Base-by-base conservation (phyloP, 2,329 filamentous ascomycete genomes). In the Ilyonectria mors-panacis region DNA sequence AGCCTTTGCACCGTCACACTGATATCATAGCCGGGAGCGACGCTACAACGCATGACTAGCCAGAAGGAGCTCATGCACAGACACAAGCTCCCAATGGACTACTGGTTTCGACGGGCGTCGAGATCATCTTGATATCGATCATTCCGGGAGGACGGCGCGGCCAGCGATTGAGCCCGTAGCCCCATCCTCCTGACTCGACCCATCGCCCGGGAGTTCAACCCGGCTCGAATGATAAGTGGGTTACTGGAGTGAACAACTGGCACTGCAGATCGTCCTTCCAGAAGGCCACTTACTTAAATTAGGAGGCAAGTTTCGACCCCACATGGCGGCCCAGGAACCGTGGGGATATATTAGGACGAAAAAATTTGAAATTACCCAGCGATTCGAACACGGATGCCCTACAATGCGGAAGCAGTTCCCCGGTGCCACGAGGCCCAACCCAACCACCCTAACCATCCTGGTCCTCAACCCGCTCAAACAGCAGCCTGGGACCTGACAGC, bases 361-460 rank as follows among this genome's bases (percentile, higher is more conserved):
- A 70, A 73, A 73, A 66, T 56, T 69, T 77, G 68, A 78, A 77
- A 78, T 79, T 77, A 78, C 70, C 66, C 59, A 63, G 66, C 72
- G 70, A 70, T 66, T 68, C 59, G 54, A 56, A 69, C 66, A 73
- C 67, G 66, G 70, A 69, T 68, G 55, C 73, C 62, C 63, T 72
- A 66, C 57, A 58, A 67, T 57, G 68, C 77, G 78, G 77, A 78
- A 78, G 73, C 45, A 26, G 71, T 73, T 79, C 77, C 77, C 78
- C 77, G 78, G 78, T 65, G 72, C 76, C 75, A 75, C 66, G 71
- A 76, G 74, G 51, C 17, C 51, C 65, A 56, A 69, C 60, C 68
- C 67, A 70, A 72, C 65, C 51, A 68, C 68, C 63, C 61, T 45
- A 47, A 56, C 58, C 61, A 56, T 68, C 65, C 63, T 45, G 61